Evolutionary conservation across 257 asterid species (phyloP).

Genomic region (Solanum sitiens): DNA sequence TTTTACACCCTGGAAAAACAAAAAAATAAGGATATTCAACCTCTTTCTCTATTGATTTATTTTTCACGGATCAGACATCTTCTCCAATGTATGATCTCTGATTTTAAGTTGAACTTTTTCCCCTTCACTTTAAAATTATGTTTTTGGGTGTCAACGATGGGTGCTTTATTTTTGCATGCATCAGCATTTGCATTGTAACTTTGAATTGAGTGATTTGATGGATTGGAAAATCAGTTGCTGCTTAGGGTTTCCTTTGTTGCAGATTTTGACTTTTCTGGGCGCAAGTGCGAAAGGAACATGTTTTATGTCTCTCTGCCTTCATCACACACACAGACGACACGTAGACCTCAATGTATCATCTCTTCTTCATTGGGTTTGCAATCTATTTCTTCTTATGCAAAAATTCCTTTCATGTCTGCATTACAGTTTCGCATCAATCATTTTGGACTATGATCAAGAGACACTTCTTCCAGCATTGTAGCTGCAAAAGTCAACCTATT

Average conservation of each 20-base stretch:
- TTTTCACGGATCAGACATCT: not conserved
- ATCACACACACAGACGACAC: not conserved
- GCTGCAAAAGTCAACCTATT: conserved; percentile 63
- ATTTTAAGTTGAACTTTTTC: not conserved
- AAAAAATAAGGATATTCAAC: not conserved
- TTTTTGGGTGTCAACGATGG: not conserved
- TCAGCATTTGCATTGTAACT: conserved; percentile 43
- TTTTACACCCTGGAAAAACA: not conserved
- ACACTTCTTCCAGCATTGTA: conserved; percentile 60
- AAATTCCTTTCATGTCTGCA: not conserved
- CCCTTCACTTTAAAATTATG: not conserved
- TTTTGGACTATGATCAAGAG: conserved; percentile 63
- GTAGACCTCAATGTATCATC: not conserved
- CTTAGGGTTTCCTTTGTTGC: conserved; percentile 24
- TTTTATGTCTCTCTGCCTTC: not conserved
- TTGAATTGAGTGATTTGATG: conserved; percentile 31
- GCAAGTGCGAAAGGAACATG: not conserved
- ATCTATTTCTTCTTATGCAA: not conserved
- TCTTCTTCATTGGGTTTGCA: not conserved
- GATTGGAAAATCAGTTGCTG: not conserved
- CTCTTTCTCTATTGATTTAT: not conserved
- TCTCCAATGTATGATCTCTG: not conserved
- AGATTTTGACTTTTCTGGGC: not conserved
- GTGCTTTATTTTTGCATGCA: conserved; percentile 1
- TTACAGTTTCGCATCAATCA: conserved; percentile 48